Conservation (phyloP, 2,329 filamentous ascomycete species). For the Trichoderma cornu-damae region DNA sequence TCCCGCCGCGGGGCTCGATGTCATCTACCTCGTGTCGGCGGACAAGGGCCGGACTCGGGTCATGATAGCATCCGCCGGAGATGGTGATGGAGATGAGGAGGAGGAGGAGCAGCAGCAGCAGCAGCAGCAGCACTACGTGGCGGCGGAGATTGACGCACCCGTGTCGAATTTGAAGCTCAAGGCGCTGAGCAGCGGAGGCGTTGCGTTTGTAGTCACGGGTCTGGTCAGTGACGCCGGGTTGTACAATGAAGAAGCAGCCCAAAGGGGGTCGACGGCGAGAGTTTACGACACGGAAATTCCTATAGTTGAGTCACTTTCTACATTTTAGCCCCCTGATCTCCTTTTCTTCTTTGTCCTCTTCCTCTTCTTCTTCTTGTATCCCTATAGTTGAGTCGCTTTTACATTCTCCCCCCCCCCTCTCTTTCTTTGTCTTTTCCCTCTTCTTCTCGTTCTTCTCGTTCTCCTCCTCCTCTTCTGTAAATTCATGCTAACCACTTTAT, state of each 20-base stretch:
- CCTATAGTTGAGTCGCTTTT: constrained; percentile 24
- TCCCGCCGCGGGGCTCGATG: constrained; percentile 23
- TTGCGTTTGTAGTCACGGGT: constrained; percentile 36
- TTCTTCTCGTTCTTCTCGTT: too few species aligned
- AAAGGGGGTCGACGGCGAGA: constrained; percentile 28
- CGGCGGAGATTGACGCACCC: constrained; percentile 31
- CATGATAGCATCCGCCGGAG: constrained; percentile 26
- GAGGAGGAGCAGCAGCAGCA: too few species aligned
- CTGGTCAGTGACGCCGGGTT: constrained; percentile 32
- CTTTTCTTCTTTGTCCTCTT: background rate
- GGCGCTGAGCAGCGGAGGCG: constrained; percentile 30
- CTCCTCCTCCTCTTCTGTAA: background rate
- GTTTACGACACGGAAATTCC: constrained; percentile 34
- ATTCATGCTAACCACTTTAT: constrained; percentile 23
- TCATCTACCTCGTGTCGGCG: constrained; percentile 21
- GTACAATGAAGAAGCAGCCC: constrained; percentile 29
- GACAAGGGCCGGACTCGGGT: constrained; percentile 32
- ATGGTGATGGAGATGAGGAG: too few species aligned
- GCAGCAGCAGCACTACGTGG: constrained; percentile 25
- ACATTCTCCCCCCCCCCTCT: background rate
- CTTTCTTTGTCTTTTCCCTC: background rate
- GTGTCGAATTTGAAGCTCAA: constrained; percentile 34
- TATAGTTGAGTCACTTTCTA: constrained; percentile 19
- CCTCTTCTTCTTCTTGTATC: too few species aligned
- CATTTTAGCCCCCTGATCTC: background rate